phyloP scores from a whole-genome alignment of 2,329 filamentous ascomycete genomes.

The Exutisphaerella laricina region DNA sequence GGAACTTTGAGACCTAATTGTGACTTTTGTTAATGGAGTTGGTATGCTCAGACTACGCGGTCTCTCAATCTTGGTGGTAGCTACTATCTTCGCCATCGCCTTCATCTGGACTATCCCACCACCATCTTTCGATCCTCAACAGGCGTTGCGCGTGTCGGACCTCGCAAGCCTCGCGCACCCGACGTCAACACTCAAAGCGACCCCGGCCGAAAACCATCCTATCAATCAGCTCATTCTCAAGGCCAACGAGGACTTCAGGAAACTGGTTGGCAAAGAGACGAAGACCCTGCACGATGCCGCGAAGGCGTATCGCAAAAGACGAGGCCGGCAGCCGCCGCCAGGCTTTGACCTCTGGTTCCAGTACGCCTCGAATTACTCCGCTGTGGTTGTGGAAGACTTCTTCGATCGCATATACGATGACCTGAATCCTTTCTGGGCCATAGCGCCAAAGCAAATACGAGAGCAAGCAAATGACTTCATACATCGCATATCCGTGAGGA shows the following conservation, averaged over 20 bases:
- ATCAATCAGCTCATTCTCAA: constrained; percentile 36
- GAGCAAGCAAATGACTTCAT: constrained; percentile 37
- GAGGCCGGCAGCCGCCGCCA: constrained; percentile 48
- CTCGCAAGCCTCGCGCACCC: constrained; percentile 3
- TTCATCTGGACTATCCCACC: constrained; percentile 22
- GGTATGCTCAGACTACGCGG: too few relatives aligned
- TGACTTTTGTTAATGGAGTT: too few relatives aligned
- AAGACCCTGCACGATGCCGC: constrained; percentile 36
- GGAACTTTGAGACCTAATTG: too few relatives aligned
- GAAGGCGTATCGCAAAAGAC: constrained; percentile 38
- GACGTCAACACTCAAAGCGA: constrained; percentile 8
- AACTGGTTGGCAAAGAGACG: constrained; percentile 35
- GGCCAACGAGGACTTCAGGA: constrained; percentile 31
- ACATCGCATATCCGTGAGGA: constrained; percentile 38
- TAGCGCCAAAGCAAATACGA: constrained; percentile 39
- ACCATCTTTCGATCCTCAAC: constrained; percentile 16
- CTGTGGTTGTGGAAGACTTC: constrained; percentile 46
- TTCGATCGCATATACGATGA: constrained; percentile 50
- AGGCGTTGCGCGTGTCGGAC: constrained; percentile 17
- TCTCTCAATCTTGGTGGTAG: too few relatives aligned
- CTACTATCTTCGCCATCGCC: constrained; percentile 21
- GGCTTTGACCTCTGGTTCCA: constrained; percentile 46
- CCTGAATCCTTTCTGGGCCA: constrained; percentile 46
- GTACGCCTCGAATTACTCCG: constrained; percentile 39
- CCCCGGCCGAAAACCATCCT: constrained; percentile 31